Evolutionary conservation across 1,139 yeast species (phyloP), one percentile per base, ranked within the genome.

Genomic region (Sugiyamaella castrensis): DNA sequence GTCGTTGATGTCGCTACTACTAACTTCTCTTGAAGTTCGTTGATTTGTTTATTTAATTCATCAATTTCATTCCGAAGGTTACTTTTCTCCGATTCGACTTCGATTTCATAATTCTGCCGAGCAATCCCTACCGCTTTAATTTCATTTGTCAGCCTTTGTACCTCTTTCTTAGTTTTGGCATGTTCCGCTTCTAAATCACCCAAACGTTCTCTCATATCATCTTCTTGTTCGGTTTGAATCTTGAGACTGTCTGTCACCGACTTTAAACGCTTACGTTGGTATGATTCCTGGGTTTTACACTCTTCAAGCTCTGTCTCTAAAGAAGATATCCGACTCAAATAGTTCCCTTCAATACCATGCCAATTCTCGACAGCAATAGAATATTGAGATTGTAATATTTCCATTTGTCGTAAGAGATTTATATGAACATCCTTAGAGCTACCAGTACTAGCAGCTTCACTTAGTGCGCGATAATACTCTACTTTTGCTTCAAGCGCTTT

Each of bases 351-450:
- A 34, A 82, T 76, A 11, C 75, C 70, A 46, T 79, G 76, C 88
- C 89, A 84, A 60, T 79, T 81, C 48, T 79, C 82, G 46, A 79
- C 79, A 0, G 89, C 84, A 19, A 81, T 75, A 7, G 82, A 71
- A 60, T 82, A 84, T 59, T 84, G 89, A 9, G 78, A 72, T 59
- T 84, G 91, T 26, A 86, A 63, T 12, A 75, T 71, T 48, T 81
- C 85, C 53, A 79, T 73, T 43, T 76, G 70, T 9, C 69, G 63
- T 32, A 68, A 55, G 15, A 67, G 51, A 32, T 62, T 62, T 13
- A 59, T 63, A 49, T 70, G 77, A 28, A 70, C 76, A 2, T 62
- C 65, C 46, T 64, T 63, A 42, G 43, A 26, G 11, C 52, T 53
- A 3, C 61, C 64, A 8, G 60, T 53, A 2, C 60, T 49, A 7